These are phyloP conservation scores for Zoysia japonica DNA, from an alignment of 176 grass and related monocot species.

Conservation along the genomic window DNA sequence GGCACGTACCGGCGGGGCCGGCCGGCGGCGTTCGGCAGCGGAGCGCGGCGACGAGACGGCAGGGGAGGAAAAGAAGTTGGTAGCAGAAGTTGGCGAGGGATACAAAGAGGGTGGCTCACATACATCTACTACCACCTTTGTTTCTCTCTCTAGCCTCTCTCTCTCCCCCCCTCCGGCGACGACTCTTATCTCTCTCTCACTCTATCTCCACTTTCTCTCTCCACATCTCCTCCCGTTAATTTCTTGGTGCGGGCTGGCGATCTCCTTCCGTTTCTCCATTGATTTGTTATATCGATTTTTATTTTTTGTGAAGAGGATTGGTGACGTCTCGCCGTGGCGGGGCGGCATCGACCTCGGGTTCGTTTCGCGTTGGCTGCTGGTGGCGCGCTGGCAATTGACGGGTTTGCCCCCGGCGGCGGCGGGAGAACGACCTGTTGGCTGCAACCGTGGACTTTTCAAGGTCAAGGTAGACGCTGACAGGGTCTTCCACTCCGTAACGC, in stretches of 20 bases:
- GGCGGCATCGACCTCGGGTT: neutral
- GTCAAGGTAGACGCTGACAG: slow-evolving; percentile 5
- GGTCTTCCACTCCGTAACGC: neutral
- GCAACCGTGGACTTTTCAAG: slow-evolving; percentile 21
- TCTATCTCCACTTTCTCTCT: slow-evolving; percentile 36
- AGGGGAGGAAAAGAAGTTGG: slow-evolving; percentile 55
- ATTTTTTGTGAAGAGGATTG: slow-evolving; percentile 51
- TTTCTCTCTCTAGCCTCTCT: slow-evolving; percentile 21
- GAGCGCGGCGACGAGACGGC: slow-evolving; percentile 3
- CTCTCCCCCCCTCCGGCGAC: neutral
- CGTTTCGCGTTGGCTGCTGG: neutral
- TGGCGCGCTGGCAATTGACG: slow-evolving; percentile 20
- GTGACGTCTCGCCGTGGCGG: slow-evolving; percentile 38
- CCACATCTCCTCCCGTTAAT: slow-evolving; percentile 36
- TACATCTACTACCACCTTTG: slow-evolving; percentile 25
- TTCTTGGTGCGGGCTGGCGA: neutral
- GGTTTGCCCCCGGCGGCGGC: neutral
- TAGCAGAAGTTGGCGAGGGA: slow-evolving; percentile 63
- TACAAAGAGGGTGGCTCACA: slow-evolving; percentile 59
- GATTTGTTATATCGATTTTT: neutral
- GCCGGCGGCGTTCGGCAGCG: slow-evolving; percentile 15
- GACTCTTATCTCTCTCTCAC: slow-evolving; percentile 24
- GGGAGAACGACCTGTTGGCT: neutral
- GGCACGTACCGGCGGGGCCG: slow-evolving; percentile 36
- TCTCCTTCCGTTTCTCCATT: neutral